These are phyloP conservation scores for Plenodomus lindquistii DNA, from an alignment of 2,329 filamentous ascomycete species.

Conservation along the genomic window DNA sequence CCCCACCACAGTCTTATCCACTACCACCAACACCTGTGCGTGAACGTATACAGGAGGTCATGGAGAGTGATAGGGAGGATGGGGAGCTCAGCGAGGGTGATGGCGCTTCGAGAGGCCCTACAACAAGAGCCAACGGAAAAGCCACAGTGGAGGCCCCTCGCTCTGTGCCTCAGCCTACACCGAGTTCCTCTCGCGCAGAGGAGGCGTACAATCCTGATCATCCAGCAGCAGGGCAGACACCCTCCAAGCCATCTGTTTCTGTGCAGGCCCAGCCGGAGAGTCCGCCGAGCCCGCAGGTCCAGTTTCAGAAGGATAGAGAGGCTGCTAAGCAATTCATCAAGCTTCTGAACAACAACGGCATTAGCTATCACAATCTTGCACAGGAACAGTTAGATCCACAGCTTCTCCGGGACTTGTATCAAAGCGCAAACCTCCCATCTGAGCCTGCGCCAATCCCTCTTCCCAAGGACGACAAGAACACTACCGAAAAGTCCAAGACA, in stretches of 20 bases:
- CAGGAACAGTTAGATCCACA: conserved; percentile 33
- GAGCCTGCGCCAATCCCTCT: conserved; percentile 28
- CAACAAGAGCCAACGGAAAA: conserved; percentile 8
- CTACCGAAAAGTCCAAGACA: conserved; percentile 5
- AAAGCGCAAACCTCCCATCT: conserved; percentile 33
- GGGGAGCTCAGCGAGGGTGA: conserved; percentile 72
- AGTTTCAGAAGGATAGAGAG: conserved; percentile 30
- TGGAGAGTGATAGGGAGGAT: conserved; percentile 64
- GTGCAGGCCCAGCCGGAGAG: conserved; percentile 5
- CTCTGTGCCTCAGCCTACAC: conserved; percentile 21
- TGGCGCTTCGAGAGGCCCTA: conserved; percentile 13
- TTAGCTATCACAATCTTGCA: conserved; percentile 71
- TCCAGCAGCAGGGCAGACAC: conserved; percentile 20
- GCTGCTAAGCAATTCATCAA: conserved; percentile 43
- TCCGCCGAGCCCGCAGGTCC: conserved; percentile 8
- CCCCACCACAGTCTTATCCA: conserved; percentile 9
- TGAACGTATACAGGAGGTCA: conserved; percentile 35
- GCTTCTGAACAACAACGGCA: conserved; percentile 59
- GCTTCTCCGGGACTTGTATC: conserved; percentile 32
- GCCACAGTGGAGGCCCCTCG: conserved; percentile 21
- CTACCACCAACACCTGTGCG: conserved; percentile 12
- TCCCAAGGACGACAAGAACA: conserved; percentile 18
- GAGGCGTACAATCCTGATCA: conserved; percentile 22
- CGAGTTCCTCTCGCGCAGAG: conserved; percentile 4
- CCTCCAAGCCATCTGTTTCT: conserved; percentile 1